Evolutionary conservation across 768 basidiomycete species (phyloP).

Genomic region (Gymnopilus junonius): DNA sequence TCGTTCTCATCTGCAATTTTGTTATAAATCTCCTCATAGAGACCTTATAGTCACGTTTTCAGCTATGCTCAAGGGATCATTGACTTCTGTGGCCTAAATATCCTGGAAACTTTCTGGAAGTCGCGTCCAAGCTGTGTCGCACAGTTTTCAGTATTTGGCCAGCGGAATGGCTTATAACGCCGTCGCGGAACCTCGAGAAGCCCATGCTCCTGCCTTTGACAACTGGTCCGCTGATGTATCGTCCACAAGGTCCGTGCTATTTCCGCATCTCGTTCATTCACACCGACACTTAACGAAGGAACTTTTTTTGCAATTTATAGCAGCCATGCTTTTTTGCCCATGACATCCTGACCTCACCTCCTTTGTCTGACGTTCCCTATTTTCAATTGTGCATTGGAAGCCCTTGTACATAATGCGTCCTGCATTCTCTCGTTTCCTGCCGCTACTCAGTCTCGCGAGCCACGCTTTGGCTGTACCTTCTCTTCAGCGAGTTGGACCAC

Average conservation of each 20-base stretch:
- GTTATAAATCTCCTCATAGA: not conserved
- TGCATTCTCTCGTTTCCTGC: not conserved
- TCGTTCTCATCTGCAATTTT: not conserved
- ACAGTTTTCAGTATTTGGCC: not conserved
- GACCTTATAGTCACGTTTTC: not conserved
- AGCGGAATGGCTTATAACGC: not conserved
- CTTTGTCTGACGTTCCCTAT: too few relatives aligned
- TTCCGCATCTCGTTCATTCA: not conserved
- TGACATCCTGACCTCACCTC: not conserved
- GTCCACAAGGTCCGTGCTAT: slow-evolving; percentile 3
- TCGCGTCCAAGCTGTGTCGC: not conserved
- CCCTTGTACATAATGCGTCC: not conserved
- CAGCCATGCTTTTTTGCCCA: not conserved
- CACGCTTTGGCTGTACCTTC: not conserved
- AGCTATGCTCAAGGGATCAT: not conserved
- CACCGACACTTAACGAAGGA: not conserved
- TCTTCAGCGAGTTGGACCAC: not conserved
- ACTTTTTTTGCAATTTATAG: slow-evolving; percentile 2
- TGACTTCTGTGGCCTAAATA: not conserved
- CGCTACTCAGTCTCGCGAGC: not conserved
- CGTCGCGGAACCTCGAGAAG: not conserved
- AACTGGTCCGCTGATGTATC: not conserved
- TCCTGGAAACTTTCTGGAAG: not conserved
- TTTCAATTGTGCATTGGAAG: not conserved
- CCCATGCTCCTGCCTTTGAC: not conserved